phyloP scores from a whole-genome alignment of 805 yeast genomes.

The Geotrichum ghanense region DNA sequence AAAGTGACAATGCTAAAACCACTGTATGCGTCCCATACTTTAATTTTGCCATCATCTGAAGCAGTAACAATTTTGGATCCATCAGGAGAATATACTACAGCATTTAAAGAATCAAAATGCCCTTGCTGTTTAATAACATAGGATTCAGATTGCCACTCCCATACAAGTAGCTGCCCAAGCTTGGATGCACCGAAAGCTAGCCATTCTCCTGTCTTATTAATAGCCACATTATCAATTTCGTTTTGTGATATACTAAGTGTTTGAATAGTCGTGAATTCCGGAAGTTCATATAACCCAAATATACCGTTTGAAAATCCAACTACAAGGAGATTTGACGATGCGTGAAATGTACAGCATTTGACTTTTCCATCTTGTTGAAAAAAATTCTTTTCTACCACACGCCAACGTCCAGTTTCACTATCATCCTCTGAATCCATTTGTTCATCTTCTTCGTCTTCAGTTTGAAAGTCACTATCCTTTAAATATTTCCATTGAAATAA shows the following conservation, averaged over 20 bases:
- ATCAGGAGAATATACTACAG: slow-evolving; percentile 84
- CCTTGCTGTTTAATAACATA: slow-evolving; percentile 94
- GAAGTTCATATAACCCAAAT: slow-evolving; percentile 81
- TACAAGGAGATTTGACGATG: slow-evolving; percentile 56
- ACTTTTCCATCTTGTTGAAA: slow-evolving; percentile 64
- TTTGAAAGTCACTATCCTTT: slow-evolving; percentile 31
- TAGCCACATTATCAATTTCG: slow-evolving; percentile 68
- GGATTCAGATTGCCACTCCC: slow-evolving; percentile 98
- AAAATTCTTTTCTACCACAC: slow-evolving; percentile 66
- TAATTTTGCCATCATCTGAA: slow-evolving; percentile 92
- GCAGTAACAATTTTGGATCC: slow-evolving; percentile 89
- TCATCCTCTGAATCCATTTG: slow-evolving; percentile 5
- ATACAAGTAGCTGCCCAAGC: slow-evolving; percentile 87
- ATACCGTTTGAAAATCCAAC: slow-evolving; percentile 88
- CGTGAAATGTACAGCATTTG: slow-evolving; percentile 75
- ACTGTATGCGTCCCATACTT: slow-evolving; percentile 88
- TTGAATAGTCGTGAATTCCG: slow-evolving; percentile 68
- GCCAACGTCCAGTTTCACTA: slow-evolving; percentile 45
- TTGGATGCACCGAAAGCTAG: slow-evolving; percentile 86
- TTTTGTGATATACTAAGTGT: slow-evolving; percentile 87
- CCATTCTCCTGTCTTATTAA: slow-evolving; percentile 91
- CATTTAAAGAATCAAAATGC: slow-evolving; percentile 83
- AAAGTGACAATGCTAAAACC: slow-evolving; percentile 92
- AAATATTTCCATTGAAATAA: slow-evolving; percentile 84
- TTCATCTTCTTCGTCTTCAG: slow-evolving; percentile 25